A percentile compares a stretch with the other conserved stretches of the same genome.
Evolutionary conservation across 2,329 filamentous ascomycete species (phyloP).

Genomic region (Botryotinia narcissicola): DNA sequence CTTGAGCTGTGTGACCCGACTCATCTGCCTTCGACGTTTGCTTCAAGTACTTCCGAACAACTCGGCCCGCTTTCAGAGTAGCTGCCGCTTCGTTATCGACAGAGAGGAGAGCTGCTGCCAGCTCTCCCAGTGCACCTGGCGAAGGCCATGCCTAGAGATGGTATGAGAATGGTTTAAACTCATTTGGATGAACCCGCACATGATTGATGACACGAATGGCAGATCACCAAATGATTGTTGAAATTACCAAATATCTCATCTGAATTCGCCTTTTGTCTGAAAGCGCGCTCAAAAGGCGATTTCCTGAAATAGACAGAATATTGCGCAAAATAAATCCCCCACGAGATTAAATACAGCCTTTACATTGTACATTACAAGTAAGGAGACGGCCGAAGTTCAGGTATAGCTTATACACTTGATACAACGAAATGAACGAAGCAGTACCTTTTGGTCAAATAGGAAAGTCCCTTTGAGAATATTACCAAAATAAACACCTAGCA

Average conservation of each 20-base stretch:
- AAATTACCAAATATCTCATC: constrained; percentile 65
- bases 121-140: neutral
- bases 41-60: constrained; percentile 54
- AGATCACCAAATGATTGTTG: constrained; percentile 56
- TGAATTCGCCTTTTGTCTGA: constrained; percentile 38
- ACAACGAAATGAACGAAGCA: neutral
- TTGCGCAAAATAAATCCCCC: neutral
- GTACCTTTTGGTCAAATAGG: neutral
- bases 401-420: neutral
- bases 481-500: neutral
- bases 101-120: neutral
- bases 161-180: constrained; percentile 63
- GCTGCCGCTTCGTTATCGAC: constrained; percentile 47
- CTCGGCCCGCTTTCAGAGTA: constrained; percentile 50
- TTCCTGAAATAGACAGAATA: constrained; percentile 43
- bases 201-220: constrained; percentile 56
- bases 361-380: neutral
- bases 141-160: constrained; percentile 34
- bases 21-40: constrained; percentile 59
- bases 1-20: constrained; percentile 65
- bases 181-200: constrained; percentile 57
- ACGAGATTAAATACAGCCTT: neutral
- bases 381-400: neutral
- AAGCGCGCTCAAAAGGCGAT: constrained; percentile 67
- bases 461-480: neutral